phyloP scores from a whole-genome alignment of 495 filamentous ascomycete species.

The Aspergillus panamensis region DNA sequence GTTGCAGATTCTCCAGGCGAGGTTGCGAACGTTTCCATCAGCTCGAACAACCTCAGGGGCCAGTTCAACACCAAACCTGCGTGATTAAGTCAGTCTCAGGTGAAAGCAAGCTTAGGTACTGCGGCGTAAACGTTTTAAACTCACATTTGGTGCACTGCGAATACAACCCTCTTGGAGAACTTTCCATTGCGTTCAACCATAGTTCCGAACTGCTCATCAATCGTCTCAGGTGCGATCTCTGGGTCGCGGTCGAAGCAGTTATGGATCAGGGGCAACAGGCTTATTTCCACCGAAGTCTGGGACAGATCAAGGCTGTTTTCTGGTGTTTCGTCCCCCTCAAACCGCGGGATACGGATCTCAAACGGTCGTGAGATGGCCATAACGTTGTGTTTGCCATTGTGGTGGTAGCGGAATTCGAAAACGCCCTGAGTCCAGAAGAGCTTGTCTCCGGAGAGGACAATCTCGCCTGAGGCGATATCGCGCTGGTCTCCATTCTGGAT shows the following conservation, averaged over 20 bases:
- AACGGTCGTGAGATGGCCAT: constrained; percentile 96
- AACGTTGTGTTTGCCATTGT: constrained; percentile 88
- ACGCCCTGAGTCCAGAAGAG: constrained; percentile 94
- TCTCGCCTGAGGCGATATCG: constrained; percentile 60
- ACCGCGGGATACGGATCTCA: constrained; percentile 76
- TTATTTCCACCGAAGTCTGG: constrained; percentile 62
- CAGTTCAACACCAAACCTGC: constrained; percentile 90
- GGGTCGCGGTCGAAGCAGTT: constrained; percentile 93
- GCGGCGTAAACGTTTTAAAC: constrained; percentile 11
- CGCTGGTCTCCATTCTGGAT: constrained; percentile 47
- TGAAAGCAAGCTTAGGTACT: not conserved
- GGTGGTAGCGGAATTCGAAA: constrained; percentile 96
- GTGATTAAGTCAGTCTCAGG: constrained; percentile 2
- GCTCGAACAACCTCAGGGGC: constrained; percentile 88
- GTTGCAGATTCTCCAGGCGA: constrained; percentile 93
- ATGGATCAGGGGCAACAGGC: constrained; percentile 74
- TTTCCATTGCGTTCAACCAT: constrained; percentile 82
- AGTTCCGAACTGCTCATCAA: constrained; percentile 77
- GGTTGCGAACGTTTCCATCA: constrained; percentile 85
- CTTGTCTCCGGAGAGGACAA: constrained; percentile 89
- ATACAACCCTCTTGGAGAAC: constrained; percentile 83
- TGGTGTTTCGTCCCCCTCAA: constrained; percentile 61
- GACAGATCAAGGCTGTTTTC: constrained; percentile 40
- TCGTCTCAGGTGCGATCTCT: constrained; percentile 79
- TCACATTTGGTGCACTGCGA: constrained; percentile 89